Percentiles rank a stretch among this genome's conserved stretches.
Evolutionary conservation across 495 filamentous ascomycete genomes (phyloP).

Genomic region (Penicillium daleae): DNA sequence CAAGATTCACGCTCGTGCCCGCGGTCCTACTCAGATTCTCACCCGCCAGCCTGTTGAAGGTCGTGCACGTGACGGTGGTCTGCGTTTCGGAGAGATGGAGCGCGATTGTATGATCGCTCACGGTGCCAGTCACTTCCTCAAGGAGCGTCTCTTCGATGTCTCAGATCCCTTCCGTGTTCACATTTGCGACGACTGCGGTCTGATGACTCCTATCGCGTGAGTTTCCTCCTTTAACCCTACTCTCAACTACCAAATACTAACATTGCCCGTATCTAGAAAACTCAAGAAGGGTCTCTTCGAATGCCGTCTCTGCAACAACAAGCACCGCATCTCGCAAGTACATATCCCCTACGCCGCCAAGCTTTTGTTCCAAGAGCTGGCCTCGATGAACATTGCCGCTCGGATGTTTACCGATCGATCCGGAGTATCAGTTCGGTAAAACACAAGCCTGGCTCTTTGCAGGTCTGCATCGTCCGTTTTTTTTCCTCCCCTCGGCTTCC

Average conservation of each 20-base stretch:
- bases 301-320: conserved; percentile 97
- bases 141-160: conserved; percentile 96
- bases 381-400: conserved; percentile 96
- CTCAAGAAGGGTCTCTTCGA: conserved; percentile 92
- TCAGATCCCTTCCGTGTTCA: conserved; percentile 98
- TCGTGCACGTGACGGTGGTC: conserved; percentile 94
- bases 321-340: conserved; percentile 95
- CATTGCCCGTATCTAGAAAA: conserved; percentile 60
- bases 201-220: conserved; percentile 99
- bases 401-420: conserved; percentile 87
- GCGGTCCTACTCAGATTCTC: conserved; percentile 95
- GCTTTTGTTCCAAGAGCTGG: conserved; percentile 96
- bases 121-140: conserved; percentile 93
- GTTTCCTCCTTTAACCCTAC: conserved; percentile 42
- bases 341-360: conserved; percentile 98
- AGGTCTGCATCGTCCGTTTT: conserved; percentile 15
- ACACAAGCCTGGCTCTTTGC: neutral
- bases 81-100: conserved; percentile 99
- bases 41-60: conserved; percentile 98
- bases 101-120: conserved; percentile 99
- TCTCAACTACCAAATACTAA: neutral
- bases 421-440: conserved; percentile 50
- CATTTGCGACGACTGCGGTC: conserved; percentile 96
- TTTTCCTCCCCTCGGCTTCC: conserved; percentile 4
- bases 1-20: conserved; percentile 97